Evolutionary conservation across 106 monocot genomes (phyloP).

Genomic region (Triglochin maritima): DNA sequence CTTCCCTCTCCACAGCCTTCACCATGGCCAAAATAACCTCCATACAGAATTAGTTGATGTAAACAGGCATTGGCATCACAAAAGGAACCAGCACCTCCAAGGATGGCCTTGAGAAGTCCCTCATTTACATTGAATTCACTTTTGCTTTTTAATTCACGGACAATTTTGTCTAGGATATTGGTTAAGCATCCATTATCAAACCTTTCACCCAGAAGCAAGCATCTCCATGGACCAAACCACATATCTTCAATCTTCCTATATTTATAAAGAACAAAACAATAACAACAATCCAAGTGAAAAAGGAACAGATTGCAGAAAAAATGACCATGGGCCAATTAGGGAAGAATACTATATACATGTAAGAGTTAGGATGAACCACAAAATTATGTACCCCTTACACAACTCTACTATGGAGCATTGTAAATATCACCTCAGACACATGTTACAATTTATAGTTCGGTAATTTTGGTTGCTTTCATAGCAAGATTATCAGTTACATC

Average conservation of each 20-base stretch:
- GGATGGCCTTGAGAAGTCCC: constrained; percentile 33
- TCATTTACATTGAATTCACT: constrained; percentile 32
- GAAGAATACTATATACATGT: too few species aligned
- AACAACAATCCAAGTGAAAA: background rate
- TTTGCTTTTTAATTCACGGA: constrained; percentile 25
- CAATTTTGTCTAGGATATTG: constrained; percentile 17
- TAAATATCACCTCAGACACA: too few species aligned
- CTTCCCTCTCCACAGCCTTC: constrained; percentile 50
- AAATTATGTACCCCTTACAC: too few species aligned
- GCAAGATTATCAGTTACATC: too few species aligned
- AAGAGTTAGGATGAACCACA: too few species aligned
- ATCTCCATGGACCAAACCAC: constrained; percentile 92
- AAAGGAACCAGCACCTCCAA: constrained; percentile 41
- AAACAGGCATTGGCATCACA: constrained; percentile 49
- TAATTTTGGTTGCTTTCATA: too few species aligned
- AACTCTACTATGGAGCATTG: too few species aligned
- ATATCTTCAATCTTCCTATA: constrained; percentile 64
- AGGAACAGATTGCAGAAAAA: background rate
- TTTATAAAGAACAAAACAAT: constrained; percentile 5
- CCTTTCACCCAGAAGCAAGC: constrained; percentile 57
- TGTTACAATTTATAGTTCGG: too few species aligned
- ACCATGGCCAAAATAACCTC: constrained; percentile 62
- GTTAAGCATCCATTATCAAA: constrained; percentile 24
- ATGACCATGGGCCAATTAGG: background rate
- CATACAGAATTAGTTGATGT: constrained; percentile 49